phyloP scores from a whole-genome alignment of 1,284 basidiomycete species.

The Amylostereum areolatum region DNA sequence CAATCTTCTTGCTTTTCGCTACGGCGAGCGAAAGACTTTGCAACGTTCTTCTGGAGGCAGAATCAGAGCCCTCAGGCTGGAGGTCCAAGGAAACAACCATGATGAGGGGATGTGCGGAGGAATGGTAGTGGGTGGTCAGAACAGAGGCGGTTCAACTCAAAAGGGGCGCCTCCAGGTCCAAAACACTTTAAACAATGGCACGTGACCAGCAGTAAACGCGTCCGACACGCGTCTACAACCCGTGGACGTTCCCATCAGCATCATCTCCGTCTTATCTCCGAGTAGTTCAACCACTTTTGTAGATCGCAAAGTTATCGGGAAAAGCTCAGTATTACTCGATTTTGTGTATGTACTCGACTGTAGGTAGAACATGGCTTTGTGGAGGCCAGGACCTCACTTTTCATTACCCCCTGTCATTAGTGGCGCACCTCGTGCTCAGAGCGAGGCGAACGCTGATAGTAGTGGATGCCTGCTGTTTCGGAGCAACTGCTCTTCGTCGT shows the following conservation, averaged over 20 bases:
- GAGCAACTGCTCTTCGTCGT: conserved; percentile 49
- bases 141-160: too few relatives aligned
- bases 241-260: background rate
- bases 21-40: conserved; percentile 68
- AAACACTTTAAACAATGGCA: too few relatives aligned
- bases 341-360: conserved; percentile 5
- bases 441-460: conserved; percentile 45
- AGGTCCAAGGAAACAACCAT: conserved; percentile 60
- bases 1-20: conserved; percentile 77
- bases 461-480: conserved; percentile 41
- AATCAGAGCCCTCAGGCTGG: conserved; percentile 36
- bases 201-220: too few relatives aligned
- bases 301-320: conserved; percentile 2
- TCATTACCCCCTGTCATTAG: background rate
- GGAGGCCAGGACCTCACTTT: conserved; percentile 4
- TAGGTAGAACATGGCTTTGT: conserved; percentile 13
- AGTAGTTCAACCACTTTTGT: conserved; percentile 1
- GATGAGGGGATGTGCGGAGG: conserved; percentile 8
- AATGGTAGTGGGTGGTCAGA: conserved; percentile 2
- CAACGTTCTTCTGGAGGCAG: conserved; percentile 51
- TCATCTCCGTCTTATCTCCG: conserved; percentile 8
- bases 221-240: conserved; percentile 1
- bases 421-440: conserved; percentile 44
- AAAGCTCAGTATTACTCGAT: conserved; percentile 3
- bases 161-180: too few relatives aligned